These are phyloP conservation scores for Coniophora puteana DNA, from an alignment of 1,284 basidiomycete genomes.

Conservation along the genomic window DNA sequence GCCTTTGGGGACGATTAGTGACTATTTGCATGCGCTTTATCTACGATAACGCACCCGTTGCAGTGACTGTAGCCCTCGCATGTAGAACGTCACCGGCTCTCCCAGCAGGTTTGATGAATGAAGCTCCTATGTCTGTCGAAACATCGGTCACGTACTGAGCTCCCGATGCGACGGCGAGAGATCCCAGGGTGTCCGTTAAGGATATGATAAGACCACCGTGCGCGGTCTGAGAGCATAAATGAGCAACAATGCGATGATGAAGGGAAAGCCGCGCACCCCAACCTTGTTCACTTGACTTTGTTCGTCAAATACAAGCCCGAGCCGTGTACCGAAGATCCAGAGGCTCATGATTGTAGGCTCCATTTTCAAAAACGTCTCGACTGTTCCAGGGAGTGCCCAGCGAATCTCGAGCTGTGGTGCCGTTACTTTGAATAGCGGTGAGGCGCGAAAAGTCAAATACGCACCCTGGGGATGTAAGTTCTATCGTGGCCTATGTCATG, in stretches of 20 bases:
- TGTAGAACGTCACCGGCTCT: slow-evolving; percentile 59
- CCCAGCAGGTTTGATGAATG: slow-evolving; percentile 75
- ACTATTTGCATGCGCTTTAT: neutral
- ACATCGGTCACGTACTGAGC: slow-evolving; percentile 88
- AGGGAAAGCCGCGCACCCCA: slow-evolving; percentile 44
- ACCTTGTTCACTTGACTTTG: slow-evolving; percentile 68
- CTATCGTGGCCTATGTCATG: slow-evolving; percentile 74
- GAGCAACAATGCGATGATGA: slow-evolving; percentile 1
- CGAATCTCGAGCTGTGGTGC: slow-evolving; percentile 54
- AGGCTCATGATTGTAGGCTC: slow-evolving; percentile 68
- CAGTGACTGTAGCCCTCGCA: slow-evolving; percentile 58
- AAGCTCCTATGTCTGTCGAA: slow-evolving; percentile 83
- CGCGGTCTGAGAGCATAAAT: slow-evolving; percentile 39
- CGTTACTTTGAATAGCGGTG: neutral
- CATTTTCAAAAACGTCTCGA: slow-evolving; percentile 66
- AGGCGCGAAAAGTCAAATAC: slow-evolving; percentile 13
- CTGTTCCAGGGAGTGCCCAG: slow-evolving; percentile 58
- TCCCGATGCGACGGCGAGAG: slow-evolving; percentile 76
- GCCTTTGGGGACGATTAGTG: slow-evolving; percentile 40
- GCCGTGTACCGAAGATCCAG: neutral
- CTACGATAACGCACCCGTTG: slow-evolving; percentile 44
- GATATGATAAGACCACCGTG: slow-evolving; percentile 86
- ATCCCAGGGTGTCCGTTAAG: slow-evolving; percentile 83
- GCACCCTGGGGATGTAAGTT: slow-evolving; percentile 74
- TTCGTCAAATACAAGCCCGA: neutral